Percentiles rank a stretch among this genome's conserved stretches.
These are phyloP conservation scores for Aspergillus ruber DNA, from an alignment of 2,329 filamentous ascomycete species.

Conservation along the genomic window DNA sequence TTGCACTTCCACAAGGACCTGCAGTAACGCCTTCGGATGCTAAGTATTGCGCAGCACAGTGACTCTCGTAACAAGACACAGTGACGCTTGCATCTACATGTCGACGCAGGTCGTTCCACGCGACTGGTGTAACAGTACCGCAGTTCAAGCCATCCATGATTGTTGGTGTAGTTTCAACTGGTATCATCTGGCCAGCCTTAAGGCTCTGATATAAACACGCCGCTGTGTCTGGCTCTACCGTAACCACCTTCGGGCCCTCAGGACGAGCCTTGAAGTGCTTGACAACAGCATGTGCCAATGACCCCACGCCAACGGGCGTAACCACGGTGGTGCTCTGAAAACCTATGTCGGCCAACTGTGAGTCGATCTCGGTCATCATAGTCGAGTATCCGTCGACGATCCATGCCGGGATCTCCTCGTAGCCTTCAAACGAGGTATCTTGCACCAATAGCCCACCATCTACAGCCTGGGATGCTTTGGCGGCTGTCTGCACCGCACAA, in stretches of 20 bases:
- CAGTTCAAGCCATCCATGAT: conserved; percentile 73
- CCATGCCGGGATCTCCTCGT: conserved; percentile 62
- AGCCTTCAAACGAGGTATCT: conserved; percentile 62
- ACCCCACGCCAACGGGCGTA: conserved; percentile 66
- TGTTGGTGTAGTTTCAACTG: conserved; percentile 53
- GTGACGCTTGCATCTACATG: conserved; percentile 57
- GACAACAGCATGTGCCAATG: conserved; percentile 63
- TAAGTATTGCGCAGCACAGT: conserved; percentile 53
- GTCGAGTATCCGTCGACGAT: conserved; percentile 73
- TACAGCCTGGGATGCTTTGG: conserved; percentile 29
- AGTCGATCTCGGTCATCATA: conserved; percentile 62
- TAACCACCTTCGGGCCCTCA: conserved; percentile 44
- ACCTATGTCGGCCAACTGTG: conserved; percentile 46
- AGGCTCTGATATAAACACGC: conserved; percentile 48
- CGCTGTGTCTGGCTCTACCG: conserved; percentile 64
- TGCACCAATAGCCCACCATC: conserved; percentile 54
- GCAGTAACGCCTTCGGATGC: conserved; percentile 40
- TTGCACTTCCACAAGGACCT: conserved; percentile 59
- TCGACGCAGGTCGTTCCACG: conserved; percentile 55
- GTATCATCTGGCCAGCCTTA: conserved; percentile 40
- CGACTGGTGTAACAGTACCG: conserved; percentile 59
- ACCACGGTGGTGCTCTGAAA: conserved; percentile 48
- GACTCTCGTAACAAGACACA: conserved; percentile 58
- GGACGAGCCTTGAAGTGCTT: conserved; percentile 53
- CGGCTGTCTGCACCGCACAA: conserved; percentile 49